Evolutionary conservation across 352 stramenopile genomes (phyloP).

Genomic region (Pythium phragmiticola): DNA sequence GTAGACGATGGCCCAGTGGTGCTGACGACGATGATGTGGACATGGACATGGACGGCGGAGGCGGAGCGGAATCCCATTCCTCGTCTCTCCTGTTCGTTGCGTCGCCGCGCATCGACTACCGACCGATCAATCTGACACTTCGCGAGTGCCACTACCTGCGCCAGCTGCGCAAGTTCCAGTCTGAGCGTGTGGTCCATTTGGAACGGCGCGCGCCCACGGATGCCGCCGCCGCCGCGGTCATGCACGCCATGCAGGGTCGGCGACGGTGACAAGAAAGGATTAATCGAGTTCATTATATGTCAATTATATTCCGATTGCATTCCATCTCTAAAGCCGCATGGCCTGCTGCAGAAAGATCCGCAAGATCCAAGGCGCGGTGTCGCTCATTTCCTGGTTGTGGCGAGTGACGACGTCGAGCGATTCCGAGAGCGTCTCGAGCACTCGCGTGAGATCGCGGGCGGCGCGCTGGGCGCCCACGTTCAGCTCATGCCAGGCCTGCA

Average conservation of each 20-base stretch:
- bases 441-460: slow-evolving; percentile 4
- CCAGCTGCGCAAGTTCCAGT: slow-evolving; percentile 72
- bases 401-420: not conserved
- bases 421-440: not conserved
- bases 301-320: slow-evolving; percentile 1
- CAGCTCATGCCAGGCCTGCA: slow-evolving; percentile 18
- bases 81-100: not conserved
- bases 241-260: slow-evolving; percentile 31
- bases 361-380: slow-evolving; percentile 14
- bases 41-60: slow-evolving; percentile 20
- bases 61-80: not conserved
- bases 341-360: slow-evolving; percentile 17
- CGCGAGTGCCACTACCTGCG: slow-evolving; percentile 75
- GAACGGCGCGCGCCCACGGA: slow-evolving; percentile 33
- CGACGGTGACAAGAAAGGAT: slow-evolving; percentile 21
- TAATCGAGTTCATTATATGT: not conserved
- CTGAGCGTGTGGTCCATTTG: slow-evolving; percentile 52
- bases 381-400: not conserved
- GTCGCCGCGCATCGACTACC: slow-evolving; percentile 34
- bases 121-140: slow-evolving; percentile 56
- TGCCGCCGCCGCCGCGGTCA: slow-evolving; percentile 13
- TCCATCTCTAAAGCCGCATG: not conserved
- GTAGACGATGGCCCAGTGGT: not conserved
- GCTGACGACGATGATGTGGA: slow-evolving; percentile 9
- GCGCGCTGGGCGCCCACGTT: slow-evolving; percentile 9